Evolutionary conservation across 2,329 filamentous ascomycete species (phyloP).

Genomic region (Ophiostoma sp.): DNA sequence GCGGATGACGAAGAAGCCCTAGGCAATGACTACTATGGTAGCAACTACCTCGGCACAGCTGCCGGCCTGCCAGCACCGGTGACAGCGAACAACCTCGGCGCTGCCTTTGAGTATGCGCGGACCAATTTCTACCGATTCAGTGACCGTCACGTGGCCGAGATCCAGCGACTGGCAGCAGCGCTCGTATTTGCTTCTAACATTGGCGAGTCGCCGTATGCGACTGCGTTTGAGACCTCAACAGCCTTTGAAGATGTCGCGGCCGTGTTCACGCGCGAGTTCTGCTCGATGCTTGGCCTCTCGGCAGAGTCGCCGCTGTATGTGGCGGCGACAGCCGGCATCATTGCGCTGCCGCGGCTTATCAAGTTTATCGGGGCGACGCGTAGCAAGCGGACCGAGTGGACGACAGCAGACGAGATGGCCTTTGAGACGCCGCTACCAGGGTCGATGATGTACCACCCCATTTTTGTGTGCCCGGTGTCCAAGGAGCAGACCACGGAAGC

Average conservation of each 20-base stretch:
- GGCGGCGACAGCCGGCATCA: slow-evolving; percentile 83
- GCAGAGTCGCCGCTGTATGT: slow-evolving; percentile 91
- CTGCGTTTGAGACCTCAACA: slow-evolving; percentile 63
- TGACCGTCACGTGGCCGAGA: slow-evolving; percentile 67
- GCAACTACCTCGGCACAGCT: neutral
- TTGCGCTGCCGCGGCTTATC: slow-evolving; percentile 80
- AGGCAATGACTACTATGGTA: neutral
- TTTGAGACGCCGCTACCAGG: slow-evolving; percentile 58
- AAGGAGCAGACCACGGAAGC: slow-evolving; percentile 91
- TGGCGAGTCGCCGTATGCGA: slow-evolving; percentile 67
- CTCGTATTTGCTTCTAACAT: slow-evolving; percentile 76
- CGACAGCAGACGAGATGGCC: slow-evolving; percentile 80
- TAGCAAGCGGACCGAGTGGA: slow-evolving; percentile 91
- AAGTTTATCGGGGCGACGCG: slow-evolving; percentile 86
- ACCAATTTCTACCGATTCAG: slow-evolving; percentile 70
- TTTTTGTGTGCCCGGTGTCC: slow-evolving; percentile 95
- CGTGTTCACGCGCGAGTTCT: slow-evolving; percentile 94
- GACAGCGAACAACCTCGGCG: slow-evolving; percentile 22
- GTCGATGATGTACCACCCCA: slow-evolving; percentile 76
- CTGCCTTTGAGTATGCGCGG: slow-evolving; percentile 70
- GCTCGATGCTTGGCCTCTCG: slow-evolving; percentile 80
- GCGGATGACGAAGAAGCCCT: slow-evolving; percentile 47
- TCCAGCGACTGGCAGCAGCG: slow-evolving; percentile 73
- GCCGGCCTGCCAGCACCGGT: slow-evolving; percentile 31
- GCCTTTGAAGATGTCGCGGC: slow-evolving; percentile 73